phyloP scores from a whole-genome alignment of 768 basidiomycete genomes.

The Nidula microcarpa region DNA sequence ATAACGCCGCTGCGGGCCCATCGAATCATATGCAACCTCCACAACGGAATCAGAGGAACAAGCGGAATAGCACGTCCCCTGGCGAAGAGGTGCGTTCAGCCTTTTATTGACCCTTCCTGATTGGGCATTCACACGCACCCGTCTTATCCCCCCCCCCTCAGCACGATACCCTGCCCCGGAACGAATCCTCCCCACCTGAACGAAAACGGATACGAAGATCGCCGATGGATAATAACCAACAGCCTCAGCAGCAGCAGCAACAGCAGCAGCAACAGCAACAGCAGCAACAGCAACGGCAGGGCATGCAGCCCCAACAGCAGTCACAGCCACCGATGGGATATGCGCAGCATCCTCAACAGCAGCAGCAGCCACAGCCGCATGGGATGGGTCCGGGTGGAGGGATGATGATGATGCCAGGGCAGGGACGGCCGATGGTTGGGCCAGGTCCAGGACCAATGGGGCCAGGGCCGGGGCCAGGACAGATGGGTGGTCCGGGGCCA shows the following conservation, averaged over 20 bases:
- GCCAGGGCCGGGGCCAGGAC: conserved; percentile 9
- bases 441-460: conserved; percentile 19
- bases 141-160: conserved; percentile 12
- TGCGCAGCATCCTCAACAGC: conserved; percentile 2
- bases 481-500: conserved; percentile 21
- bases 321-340: conserved; percentile 33
- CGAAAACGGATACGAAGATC: conserved; percentile 51
- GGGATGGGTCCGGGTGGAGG: conserved; percentile 8
- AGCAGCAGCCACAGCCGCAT: conserved; percentile 23
- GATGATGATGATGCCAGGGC: conserved; percentile 35
- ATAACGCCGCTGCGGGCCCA: conserved; percentile 39
- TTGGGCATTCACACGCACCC: neutral
- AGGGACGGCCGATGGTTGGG: conserved; percentile 15
- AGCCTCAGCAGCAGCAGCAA: conserved; percentile 14
- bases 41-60: conserved; percentile 28
- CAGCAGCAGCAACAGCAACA: conserved; percentile 3
- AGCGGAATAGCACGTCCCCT: conserved; percentile 61
- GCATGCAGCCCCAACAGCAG: conserved; percentile 11
- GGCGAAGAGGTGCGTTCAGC: conserved; percentile 48
- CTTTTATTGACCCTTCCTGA: conserved; percentile 2
- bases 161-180: conserved; percentile 47
- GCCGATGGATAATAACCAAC: conserved; percentile 34
- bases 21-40: conserved; percentile 33
- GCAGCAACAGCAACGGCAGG: neutral
- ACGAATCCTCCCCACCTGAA: conserved; percentile 54